Percentiles rank a stretch among this genome's conserved stretches.
Conservation (phyloP, 805 yeast genomes). For the Maudiozyma serrabonitensis region DNA sequence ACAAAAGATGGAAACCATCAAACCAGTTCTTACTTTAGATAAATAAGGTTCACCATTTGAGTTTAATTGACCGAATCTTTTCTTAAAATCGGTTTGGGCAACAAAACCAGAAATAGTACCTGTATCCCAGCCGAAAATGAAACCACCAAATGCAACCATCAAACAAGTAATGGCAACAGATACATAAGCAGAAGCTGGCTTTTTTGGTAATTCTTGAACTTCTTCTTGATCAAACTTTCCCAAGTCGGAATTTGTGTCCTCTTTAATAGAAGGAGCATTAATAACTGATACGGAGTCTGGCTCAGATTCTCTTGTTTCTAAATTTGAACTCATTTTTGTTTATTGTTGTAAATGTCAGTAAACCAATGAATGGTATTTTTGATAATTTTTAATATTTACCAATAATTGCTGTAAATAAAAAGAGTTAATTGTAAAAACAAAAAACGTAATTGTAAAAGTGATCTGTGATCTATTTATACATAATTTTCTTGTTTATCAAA, state of each 20-base stretch:
- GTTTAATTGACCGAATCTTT: slow-evolving; percentile 44
- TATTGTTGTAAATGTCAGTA: too few relatives aligned
- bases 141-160: slow-evolving; percentile 13
- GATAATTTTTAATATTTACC: too few relatives aligned
- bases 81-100: slow-evolving; percentile 40
- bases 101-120: slow-evolving; percentile 37
- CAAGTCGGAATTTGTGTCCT: background rate
- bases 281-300: background rate
- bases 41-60: slow-evolving; percentile 35
- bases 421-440: too few relatives aligned
- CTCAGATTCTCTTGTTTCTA: background rate
- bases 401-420: too few relatives aligned
- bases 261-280: background rate
- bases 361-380: too few relatives aligned
- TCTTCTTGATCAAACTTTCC: background rate
- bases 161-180: slow-evolving; percentile 5
- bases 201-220: slow-evolving; percentile 1
- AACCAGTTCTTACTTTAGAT: slow-evolving; percentile 21
- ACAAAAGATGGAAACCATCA: slow-evolving; percentile 51
- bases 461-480: too few relatives aligned
- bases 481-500: too few relatives aligned
- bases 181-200: slow-evolving; percentile 1
- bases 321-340: too few relatives aligned
- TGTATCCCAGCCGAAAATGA: slow-evolving; percentile 64
- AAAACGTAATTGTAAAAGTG: too few relatives aligned